Conservation (phyloP, 2,329 filamentous ascomycete species). For the Colletotrichum sp. region DNA sequence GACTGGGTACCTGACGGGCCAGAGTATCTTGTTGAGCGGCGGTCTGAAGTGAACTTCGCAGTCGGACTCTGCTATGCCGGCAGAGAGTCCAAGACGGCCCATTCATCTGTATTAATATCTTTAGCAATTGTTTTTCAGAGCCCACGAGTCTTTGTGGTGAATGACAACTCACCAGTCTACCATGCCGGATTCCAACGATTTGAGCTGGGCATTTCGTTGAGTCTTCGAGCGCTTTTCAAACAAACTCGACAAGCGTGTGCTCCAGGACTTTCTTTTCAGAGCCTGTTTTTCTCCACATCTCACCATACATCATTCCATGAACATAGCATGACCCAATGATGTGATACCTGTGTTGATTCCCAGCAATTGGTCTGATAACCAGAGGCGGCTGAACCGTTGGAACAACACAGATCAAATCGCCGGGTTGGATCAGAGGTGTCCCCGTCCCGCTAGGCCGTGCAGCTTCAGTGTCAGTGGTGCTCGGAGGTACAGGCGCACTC, state of each 20-base stretch:
- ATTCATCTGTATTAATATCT: background rate
- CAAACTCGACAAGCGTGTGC: background rate
- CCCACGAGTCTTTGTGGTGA: background rate
- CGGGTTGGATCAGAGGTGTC: background rate
- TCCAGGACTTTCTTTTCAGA: background rate
- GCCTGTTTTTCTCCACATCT: background rate
- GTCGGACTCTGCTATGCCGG: background rate
- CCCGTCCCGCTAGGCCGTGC: background rate
- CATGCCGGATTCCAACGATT: background rate
- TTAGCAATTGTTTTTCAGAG: background rate
- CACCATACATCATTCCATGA: background rate
- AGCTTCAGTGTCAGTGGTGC: background rate
- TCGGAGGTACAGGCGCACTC: background rate
- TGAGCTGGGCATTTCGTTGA: background rate
- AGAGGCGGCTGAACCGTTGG: background rate
- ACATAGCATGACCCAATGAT: background rate
- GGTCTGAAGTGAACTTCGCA: slow-evolving; percentile 47
- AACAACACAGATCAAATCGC: background rate
- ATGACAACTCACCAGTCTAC: background rate
- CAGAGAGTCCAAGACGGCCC: background rate
- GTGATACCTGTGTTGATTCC: background rate
- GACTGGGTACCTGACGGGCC: slow-evolving; percentile 65
- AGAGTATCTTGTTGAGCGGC: slow-evolving; percentile 57
- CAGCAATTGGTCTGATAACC: background rate
- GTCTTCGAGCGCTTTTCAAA: background rate